These are phyloP conservation scores for Aspergillus eucalypticola DNA, from an alignment of 2,329 filamentous ascomycete genomes.

Conservation along the genomic window DNA sequence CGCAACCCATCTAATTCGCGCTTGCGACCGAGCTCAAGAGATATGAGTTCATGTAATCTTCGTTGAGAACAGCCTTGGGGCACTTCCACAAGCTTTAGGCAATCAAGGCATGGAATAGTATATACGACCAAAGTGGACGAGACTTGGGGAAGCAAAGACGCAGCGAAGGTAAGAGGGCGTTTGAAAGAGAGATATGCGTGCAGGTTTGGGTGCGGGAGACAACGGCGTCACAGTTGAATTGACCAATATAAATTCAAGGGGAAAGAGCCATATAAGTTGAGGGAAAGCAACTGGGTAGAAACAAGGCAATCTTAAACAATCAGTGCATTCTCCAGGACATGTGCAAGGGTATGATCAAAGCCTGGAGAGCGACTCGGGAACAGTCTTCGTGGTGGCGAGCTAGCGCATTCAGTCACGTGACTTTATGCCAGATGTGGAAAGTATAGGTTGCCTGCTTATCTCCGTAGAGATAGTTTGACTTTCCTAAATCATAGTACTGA, in stretches of 20 bases:
- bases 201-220: background rate
- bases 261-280: background rate
- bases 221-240: background rate
- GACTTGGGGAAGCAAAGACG: background rate
- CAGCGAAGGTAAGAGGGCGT: background rate
- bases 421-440: background rate
- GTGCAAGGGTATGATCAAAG: background rate
- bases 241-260: background rate
- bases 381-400: background rate
- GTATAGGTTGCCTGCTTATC: too few relatives aligned
- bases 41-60: background rate
- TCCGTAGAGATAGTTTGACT: too few relatives aligned
- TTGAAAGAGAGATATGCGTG: background rate
- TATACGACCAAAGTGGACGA: background rate
- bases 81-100: background rate
- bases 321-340: background rate
- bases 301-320: background rate
- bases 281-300: background rate
- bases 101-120: background rate
- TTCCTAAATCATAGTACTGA: too few relatives aligned
- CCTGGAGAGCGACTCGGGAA: background rate
- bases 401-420: background rate
- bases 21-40: background rate
- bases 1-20: conserved; percentile 11
- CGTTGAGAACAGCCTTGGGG: background rate